Conservation (phyloP, 305 asterid species). For the Fraxinus sp. region DNA sequence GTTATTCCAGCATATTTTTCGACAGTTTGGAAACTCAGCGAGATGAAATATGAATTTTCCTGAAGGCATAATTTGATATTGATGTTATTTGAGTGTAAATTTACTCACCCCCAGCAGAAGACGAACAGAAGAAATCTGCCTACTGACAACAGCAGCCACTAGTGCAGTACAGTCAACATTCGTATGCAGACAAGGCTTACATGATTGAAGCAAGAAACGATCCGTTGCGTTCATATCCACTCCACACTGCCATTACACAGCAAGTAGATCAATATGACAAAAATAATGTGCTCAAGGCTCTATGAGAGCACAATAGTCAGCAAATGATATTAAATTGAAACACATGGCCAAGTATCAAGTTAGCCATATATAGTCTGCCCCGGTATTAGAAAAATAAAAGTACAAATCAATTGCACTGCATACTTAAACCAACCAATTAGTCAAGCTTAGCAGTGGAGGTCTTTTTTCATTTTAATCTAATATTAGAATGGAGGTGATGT, state of each 20-base stretch:
- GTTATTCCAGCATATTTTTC: background rate
- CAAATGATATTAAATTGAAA: background rate
- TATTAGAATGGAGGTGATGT: background rate
- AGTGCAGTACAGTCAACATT: constrained; percentile 68
- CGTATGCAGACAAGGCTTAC: constrained; percentile 70
- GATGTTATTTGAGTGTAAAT: constrained; percentile 18
- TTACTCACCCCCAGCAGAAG: constrained; percentile 59
- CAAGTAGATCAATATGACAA: background rate
- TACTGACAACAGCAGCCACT: constrained; percentile 72
- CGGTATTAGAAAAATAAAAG: background rate
- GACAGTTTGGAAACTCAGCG: background rate
- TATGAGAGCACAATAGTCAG: background rate
- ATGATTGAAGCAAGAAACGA: constrained; percentile 71
- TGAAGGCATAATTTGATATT: background rate
- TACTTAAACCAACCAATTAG: background rate
- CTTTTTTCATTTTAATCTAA: background rate
- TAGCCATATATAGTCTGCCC: background rate
- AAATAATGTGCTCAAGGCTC: background rate
- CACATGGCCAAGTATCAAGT: background rate
- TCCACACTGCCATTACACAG: constrained; percentile 57
- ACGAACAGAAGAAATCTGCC: constrained; percentile 65
- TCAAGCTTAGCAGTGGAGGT: background rate
- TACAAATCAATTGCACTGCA: constrained; percentile 1
- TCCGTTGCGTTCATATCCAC: constrained; percentile 60
- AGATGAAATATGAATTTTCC: background rate